These are phyloP conservation scores for Biscutella laevigata DNA, from an alignment of 441 rosid species.

Conservation along the genomic window DNA sequence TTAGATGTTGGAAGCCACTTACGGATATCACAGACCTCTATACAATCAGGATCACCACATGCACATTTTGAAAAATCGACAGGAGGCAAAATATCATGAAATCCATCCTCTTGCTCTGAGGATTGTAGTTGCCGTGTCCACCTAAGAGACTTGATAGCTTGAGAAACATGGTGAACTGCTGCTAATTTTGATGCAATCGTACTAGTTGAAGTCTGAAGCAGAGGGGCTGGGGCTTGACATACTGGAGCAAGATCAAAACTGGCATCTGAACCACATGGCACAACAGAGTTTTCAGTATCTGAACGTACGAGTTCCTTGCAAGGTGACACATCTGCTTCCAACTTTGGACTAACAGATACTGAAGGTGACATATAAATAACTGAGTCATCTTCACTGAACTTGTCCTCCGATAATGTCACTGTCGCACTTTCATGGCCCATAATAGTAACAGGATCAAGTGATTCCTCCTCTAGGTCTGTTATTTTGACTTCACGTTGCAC, in stretches of 20 bases:
- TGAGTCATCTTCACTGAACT: slow-evolving; percentile 22
- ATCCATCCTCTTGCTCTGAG: slow-evolving; percentile 33
- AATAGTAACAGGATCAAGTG: slow-evolving; percentile 34
- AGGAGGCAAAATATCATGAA: slow-evolving; percentile 32
- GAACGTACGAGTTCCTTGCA: slow-evolving; percentile 25
- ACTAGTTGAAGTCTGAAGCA: slow-evolving; percentile 40
- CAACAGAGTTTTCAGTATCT: slow-evolving; percentile 22
- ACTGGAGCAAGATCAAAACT: slow-evolving; percentile 31
- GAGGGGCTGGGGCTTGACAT: too few relatives aligned
- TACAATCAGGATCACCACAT: slow-evolving; percentile 95
- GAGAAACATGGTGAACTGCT: slow-evolving; percentile 90
- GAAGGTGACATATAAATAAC: slow-evolving; percentile 19
- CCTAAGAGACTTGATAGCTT: slow-evolving; percentile 91
- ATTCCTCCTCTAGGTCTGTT: slow-evolving; percentile 48
- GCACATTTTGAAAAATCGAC: slow-evolving; percentile 57
- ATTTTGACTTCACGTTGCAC: slow-evolving; percentile 48
- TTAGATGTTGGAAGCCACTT: slow-evolving; percentile 91
- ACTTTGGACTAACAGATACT: slow-evolving; percentile 31
- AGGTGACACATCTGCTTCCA: slow-evolving; percentile 28
- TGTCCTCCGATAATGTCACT: slow-evolving; percentile 27
- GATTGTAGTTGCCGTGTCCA: slow-evolving; percentile 78
- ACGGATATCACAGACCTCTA: slow-evolving; percentile 89
- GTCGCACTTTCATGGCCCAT: slow-evolving; percentile 30
- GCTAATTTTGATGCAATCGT: slow-evolving; percentile 74
- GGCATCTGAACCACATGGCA: slow-evolving; percentile 27